Conservation (phyloP, 139 green algal species). For the Auxenochlorella pyrenoidosa region DNA sequence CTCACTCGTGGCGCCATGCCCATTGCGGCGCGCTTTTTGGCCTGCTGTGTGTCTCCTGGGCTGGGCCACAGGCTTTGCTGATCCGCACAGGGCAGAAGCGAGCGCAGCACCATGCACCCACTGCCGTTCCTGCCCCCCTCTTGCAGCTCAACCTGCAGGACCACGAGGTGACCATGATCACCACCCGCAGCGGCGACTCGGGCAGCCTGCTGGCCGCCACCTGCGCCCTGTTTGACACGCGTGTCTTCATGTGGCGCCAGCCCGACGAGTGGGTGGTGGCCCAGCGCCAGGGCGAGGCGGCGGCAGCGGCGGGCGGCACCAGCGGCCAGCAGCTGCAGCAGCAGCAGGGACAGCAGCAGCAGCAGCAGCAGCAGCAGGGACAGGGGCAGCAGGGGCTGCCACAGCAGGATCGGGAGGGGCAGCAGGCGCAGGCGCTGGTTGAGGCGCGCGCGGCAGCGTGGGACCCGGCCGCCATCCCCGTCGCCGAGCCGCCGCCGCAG, state of each 20-base stretch:
- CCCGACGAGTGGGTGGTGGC: constrained; percentile 15
- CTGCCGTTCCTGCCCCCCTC: too few relatives aligned
- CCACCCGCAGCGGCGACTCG: constrained; percentile 21
- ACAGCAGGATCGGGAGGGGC: background rate
- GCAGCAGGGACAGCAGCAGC: background rate
- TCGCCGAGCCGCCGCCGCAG: background rate
- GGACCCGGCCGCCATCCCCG: background rate
- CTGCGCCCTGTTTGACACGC: constrained; percentile 35
- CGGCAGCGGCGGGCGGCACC: background rate
- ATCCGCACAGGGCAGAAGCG: too few relatives aligned
- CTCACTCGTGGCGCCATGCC: too few relatives aligned
- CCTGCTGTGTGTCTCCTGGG: too few relatives aligned
- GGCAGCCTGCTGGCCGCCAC: constrained; percentile 35
- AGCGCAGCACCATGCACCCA: too few relatives aligned
- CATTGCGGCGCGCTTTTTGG: too few relatives aligned
- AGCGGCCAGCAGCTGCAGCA: background rate
- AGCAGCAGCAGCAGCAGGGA: background rate
- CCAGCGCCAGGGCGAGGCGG: background rate
- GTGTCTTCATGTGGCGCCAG: constrained; percentile 40
- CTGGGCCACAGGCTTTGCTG: too few relatives aligned
- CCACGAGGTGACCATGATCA: constrained; percentile 25
- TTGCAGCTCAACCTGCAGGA: constrained; percentile 20
- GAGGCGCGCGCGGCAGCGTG: background rate
- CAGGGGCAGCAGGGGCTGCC: background rate
- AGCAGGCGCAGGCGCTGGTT: background rate